Conservation (phyloP, 73 alveolate species). For the Paramecium octaurelia region DNA sequence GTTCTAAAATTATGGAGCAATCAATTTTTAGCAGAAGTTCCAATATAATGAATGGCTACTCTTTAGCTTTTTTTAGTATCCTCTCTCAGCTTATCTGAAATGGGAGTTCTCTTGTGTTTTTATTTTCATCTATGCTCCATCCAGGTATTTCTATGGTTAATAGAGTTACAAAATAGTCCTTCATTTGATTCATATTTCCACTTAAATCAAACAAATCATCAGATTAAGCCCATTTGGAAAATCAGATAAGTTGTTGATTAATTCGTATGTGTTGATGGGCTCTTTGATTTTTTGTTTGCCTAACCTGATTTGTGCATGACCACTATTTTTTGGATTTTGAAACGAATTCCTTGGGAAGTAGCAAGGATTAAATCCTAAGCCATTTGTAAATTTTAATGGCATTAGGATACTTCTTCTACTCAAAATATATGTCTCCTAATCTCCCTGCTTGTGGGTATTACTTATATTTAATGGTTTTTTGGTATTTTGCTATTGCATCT, state of each 20-base stretch:
- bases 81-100: constrained; percentile 90
- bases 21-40: constrained; percentile 89
- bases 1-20: constrained; percentile 94
- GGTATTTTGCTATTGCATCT: constrained; percentile 56
- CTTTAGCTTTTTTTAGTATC: constrained; percentile 91
- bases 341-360: constrained; percentile 95
- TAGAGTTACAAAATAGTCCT: constrained; percentile 76
- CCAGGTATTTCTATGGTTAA: constrained; percentile 91
- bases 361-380: constrained; percentile 98
- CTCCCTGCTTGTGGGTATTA: constrained; percentile 50
- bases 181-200: constrained; percentile 87
- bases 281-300: constrained; percentile 72
- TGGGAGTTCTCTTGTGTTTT: constrained; percentile 66
- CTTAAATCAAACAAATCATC: constrained; percentile 88
- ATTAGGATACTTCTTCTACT: constrained; percentile 93
- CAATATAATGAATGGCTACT: constrained; percentile 77
- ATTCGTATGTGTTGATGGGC: constrained; percentile 89
- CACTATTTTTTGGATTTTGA: constrained; percentile 97
- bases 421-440: constrained; percentile 59
- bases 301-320: constrained; percentile 93
- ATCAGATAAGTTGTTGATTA: constrained; percentile 83
- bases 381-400: constrained; percentile 99
- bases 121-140: constrained; percentile 87
- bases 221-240: constrained; percentile 85
- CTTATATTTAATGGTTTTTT: constrained; percentile 47